Percentiles rank a stretch among this genome's conserved stretches.
These are phyloP conservation scores for Schwanniomyces occidentalis DNA, from an alignment of 805 yeast species.

Conservation along the genomic window DNA sequence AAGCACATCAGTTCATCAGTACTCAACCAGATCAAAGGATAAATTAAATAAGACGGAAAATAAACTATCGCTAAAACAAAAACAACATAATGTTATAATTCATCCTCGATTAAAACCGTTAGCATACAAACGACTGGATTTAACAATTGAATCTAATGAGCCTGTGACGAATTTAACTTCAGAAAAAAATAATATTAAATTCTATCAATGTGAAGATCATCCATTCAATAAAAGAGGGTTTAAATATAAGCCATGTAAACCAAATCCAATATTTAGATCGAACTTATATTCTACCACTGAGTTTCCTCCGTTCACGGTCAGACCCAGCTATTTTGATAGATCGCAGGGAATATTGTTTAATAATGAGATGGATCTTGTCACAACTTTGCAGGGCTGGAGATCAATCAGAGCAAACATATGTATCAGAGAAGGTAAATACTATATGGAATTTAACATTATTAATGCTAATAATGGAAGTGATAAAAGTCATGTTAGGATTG, in stretches of 20 bases:
- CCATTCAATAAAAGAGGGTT: slow-evolving; percentile 81
- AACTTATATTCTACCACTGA: slow-evolving; percentile 72
- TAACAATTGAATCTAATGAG: slow-evolving; percentile 5
- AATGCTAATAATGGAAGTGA: slow-evolving; percentile 32
- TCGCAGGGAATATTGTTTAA: slow-evolving; percentile 51
- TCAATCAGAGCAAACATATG: slow-evolving; percentile 73
- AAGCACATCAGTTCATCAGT: slow-evolving; percentile 14
- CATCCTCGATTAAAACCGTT: slow-evolving; percentile 39
- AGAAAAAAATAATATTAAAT: slow-evolving; percentile 18
- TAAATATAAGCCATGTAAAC: slow-evolving; percentile 76
- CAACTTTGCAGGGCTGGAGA: slow-evolving; percentile 76
- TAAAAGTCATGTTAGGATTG: slow-evolving; percentile 71
- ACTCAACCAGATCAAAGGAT: slow-evolving; percentile 28
- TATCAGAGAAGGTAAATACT: slow-evolving; percentile 76
- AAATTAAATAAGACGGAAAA: slow-evolving; percentile 17
- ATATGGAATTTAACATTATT: slow-evolving; percentile 71
- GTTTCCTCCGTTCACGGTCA: slow-evolving; percentile 59
- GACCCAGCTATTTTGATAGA: slow-evolving; percentile 68
- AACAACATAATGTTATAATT: slow-evolving; percentile 28
- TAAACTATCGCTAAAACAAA: slow-evolving; percentile 24
- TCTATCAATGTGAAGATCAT: slow-evolving; percentile 64
- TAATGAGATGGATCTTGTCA: slow-evolving; percentile 39
- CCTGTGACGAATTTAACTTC: background rate
- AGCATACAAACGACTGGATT: slow-evolving; percentile 24
- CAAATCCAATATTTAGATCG: slow-evolving; percentile 58